phyloP scores from a whole-genome alignment of 1,284 basidiomycete genomes.

The Fistulinella cinereoalba region DNA sequence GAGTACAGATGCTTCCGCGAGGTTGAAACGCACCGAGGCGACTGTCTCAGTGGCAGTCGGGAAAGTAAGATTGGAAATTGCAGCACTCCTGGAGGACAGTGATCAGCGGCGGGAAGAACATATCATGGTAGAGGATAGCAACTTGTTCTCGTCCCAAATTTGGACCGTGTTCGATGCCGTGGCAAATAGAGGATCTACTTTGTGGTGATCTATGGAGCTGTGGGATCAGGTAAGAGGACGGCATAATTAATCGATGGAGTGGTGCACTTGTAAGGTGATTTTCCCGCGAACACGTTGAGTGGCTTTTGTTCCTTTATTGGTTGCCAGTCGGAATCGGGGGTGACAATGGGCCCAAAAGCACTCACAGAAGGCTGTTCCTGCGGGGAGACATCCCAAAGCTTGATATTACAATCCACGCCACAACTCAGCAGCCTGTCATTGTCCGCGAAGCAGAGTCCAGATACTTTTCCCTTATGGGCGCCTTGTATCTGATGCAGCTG shows the following conservation, averaged over 20 bases:
- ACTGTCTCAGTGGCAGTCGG: constrained; percentile 85
- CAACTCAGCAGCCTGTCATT: constrained; percentile 80
- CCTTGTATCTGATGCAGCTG: constrained; percentile 68
- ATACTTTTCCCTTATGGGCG: constrained; percentile 92
- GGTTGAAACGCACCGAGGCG: constrained; percentile 87
- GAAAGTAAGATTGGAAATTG: constrained; percentile 81
- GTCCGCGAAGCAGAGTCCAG: constrained; percentile 76
- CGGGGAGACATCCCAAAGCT: constrained; percentile 77
- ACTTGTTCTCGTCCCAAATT: constrained; percentile 97
- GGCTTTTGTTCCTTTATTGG: constrained; percentile 48
- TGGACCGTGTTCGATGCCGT: constrained; percentile 94
- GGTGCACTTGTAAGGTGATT: constrained; percentile 77
- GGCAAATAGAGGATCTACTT: constrained; percentile 83
- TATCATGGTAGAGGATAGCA: not conserved
- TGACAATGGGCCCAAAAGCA: not conserved
- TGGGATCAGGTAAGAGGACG: constrained; percentile 8
- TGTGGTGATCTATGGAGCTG: constrained; percentile 93
- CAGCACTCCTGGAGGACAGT: constrained; percentile 50
- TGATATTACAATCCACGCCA: constrained; percentile 89
- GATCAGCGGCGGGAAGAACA: constrained; percentile 8
- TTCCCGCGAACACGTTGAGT: constrained; percentile 74
- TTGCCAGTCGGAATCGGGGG: constrained; percentile 2
- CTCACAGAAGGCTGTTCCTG: constrained; percentile 25
- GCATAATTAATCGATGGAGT: not conserved
- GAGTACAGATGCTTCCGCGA: constrained; percentile 89